Percentiles rank a stretch among this genome's conserved stretches.
phyloP scores from a whole-genome alignment of 352 stramenopile species.

The Phytophthora rubi region DNA sequence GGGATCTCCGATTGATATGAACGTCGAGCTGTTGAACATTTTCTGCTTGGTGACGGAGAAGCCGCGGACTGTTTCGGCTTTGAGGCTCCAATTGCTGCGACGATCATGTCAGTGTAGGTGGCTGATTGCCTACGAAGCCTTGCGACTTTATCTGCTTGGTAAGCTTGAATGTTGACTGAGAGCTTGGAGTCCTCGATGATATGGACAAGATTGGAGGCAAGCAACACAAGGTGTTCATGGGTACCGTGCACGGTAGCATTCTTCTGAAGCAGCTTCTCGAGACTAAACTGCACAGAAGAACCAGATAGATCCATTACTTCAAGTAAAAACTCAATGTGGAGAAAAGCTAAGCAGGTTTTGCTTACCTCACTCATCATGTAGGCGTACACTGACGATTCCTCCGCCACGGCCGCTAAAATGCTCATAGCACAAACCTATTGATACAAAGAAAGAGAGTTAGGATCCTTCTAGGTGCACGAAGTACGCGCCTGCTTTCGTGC shows the following conservation, averaged over 20 bases:
- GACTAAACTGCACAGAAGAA: slow-evolving; percentile 19
- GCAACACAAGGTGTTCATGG: slow-evolving; percentile 52
- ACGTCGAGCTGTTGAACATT: not conserved
- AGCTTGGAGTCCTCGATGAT: slow-evolving; percentile 54
- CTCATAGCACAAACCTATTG: slow-evolving; percentile 47
- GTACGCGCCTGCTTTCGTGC: slow-evolving; percentile 17
- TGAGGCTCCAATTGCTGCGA: slow-evolving; percentile 23
- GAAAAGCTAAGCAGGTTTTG: not conserved
- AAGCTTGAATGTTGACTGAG: slow-evolving; percentile 40
- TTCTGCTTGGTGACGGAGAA: slow-evolving; percentile 5
- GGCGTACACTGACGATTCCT: slow-evolving; percentile 58
- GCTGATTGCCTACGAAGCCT: slow-evolving; percentile 41
- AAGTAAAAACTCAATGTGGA: not conserved
- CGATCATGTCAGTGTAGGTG: slow-evolving; percentile 43
- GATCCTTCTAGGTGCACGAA: not conserved
- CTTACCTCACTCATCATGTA: slow-evolving; percentile 66
- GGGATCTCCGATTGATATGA: not conserved
- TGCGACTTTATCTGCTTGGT: slow-evolving; percentile 43
- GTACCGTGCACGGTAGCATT: slow-evolving; percentile 46
- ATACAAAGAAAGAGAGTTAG: not conserved
- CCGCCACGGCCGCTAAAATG: slow-evolving; percentile 52
- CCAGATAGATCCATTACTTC: not conserved
- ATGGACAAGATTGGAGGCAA: slow-evolving; percentile 47
- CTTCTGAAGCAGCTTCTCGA: slow-evolving; percentile 52
- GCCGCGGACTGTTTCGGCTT: slow-evolving; percentile 17